These are phyloP conservation scores for Kockovaella imperatae DNA, from an alignment of 768 basidiomycete species.

Conservation along the genomic window DNA sequence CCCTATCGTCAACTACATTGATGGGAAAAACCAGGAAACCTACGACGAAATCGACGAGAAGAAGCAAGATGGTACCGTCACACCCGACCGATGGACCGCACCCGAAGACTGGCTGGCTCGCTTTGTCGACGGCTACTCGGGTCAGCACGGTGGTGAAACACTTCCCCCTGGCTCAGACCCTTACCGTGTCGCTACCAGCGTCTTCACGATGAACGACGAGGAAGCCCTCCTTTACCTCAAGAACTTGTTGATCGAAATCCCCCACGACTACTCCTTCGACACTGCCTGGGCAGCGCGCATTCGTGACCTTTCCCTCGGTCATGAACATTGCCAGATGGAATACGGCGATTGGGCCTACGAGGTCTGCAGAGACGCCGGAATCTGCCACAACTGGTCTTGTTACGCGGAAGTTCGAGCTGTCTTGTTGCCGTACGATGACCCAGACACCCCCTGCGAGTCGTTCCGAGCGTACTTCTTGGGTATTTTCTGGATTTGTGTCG, in stretches of 20 bases:
- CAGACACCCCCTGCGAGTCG: not conserved
- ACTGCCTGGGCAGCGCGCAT: not conserved
- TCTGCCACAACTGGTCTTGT: not conserved
- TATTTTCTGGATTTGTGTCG: not conserved
- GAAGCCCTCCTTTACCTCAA: not conserved
- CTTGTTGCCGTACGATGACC: not conserved
- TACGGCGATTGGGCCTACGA: not conserved
- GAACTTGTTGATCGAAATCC: not conserved
- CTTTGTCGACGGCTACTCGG: not conserved
- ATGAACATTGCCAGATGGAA: not conserved
- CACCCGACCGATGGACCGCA: not conserved
- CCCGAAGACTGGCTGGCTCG: not conserved
- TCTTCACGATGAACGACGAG: not conserved
- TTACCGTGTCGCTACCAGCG: not conserved
- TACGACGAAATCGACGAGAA: not conserved
- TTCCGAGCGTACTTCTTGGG: not conserved
- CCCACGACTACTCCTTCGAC: not conserved
- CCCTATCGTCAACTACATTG: no score
- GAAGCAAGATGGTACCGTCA: not conserved
- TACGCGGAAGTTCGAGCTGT: slow-evolving; percentile 3
- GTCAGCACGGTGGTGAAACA: not conserved
- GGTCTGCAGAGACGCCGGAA: not conserved
- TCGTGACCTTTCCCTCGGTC: not conserved
- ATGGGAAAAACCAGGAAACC: not conserved
- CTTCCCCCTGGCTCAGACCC: not conserved